Percentiles rank a stretch among this genome's conserved stretches.
phyloP scores from a whole-genome alignment of 306 rosid species.

The Echinosophora koreensis region DNA sequence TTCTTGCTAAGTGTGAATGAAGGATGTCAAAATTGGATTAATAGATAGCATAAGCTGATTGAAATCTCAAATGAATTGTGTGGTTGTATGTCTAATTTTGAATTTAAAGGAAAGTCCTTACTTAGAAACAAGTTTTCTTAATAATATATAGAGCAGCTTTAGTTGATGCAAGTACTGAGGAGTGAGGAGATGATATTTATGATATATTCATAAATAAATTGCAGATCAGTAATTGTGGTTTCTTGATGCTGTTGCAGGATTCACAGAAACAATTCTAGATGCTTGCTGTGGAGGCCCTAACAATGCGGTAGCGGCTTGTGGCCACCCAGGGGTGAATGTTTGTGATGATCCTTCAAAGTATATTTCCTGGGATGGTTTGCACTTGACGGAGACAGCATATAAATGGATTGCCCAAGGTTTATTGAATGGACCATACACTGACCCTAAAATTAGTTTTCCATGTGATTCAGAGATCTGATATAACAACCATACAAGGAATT shows the following conservation, averaged over 20 bases:
- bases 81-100: too few relatives aligned
- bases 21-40: background rate
- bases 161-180: too few relatives aligned
- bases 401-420: conserved; percentile 35
- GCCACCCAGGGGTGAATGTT: background rate
- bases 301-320: background rate
- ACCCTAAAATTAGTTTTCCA: background rate
- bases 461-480: conserved; percentile 5
- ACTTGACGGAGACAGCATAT: conserved; percentile 67
- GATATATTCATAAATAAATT: too few relatives aligned
- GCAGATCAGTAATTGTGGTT: background rate
- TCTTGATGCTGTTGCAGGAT: background rate
- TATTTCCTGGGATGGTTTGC: conserved; percentile 56
- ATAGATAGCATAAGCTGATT: background rate
- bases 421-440: conserved; percentile 8
- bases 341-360: conserved; percentile 48
- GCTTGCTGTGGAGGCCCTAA: conserved; percentile 10
- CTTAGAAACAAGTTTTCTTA: too few relatives aligned
- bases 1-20: background rate
- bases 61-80: background rate
- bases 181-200: background rate
- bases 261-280: background rate
- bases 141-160: too few relatives aligned
- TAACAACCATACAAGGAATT: background rate
- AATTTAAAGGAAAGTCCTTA: too few relatives aligned